Percentiles rank a stretch among this genome's conserved stretches.
Evolutionary conservation across 176 grass and related monocot genomes (phyloP).

Genomic region (Avena insularis): DNA sequence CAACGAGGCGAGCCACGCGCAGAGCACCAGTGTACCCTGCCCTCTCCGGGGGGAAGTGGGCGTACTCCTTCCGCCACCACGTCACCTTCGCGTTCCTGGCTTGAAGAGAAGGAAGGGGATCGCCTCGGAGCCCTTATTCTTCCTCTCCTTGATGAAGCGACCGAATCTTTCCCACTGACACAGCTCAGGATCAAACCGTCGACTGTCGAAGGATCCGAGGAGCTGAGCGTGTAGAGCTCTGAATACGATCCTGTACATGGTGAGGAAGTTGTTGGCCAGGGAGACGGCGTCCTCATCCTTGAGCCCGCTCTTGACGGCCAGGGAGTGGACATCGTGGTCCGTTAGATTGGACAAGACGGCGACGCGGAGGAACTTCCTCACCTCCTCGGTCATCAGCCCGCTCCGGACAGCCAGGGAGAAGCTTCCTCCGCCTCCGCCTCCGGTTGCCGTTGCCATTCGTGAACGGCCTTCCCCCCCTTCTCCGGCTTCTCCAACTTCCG

Average conservation of each 20-base stretch:
- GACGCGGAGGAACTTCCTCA: background rate
- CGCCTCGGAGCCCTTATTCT: background rate
- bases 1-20: background rate
- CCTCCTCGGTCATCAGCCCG: background rate
- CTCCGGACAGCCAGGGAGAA: background rate
- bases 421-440: background rate
- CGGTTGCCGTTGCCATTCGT: background rate
- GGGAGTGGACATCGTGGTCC: background rate
- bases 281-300: background rate
- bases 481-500: background rate
- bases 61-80: conserved; percentile 22
- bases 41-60: background rate
- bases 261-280: background rate
- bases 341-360: background rate
- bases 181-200: background rate
- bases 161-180: background rate
- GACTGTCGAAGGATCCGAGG: background rate
- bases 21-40: background rate
- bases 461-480: background rate
- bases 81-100: background rate
- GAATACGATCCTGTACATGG: background rate
- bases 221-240: background rate
- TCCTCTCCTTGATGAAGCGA: background rate
- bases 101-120: background rate
- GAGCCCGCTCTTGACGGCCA: background rate